Evolutionary conservation across 1,284 basidiomycete genomes (phyloP), one percentile per base, ranked within the genome.

Genomic region (Thelephora terrestris): DNA sequence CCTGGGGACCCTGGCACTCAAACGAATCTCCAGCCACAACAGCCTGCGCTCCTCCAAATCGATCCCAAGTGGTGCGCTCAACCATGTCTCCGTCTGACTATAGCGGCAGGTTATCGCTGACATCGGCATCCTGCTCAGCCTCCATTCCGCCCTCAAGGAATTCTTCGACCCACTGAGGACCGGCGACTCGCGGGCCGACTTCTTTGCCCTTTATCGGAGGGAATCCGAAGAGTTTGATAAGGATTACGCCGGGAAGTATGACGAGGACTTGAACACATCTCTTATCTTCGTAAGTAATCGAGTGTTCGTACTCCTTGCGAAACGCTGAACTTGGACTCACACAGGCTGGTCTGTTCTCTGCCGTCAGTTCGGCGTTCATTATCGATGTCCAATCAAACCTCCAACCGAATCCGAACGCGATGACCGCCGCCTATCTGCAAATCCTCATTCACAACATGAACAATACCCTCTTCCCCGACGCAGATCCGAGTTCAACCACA

Each of bases 251-350:
- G 34, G 48, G 18, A 39, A 40, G 12, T 49, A 51, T 29, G 43
- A 49, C 16, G 50, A 51, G 4, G 50, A 51, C 21, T 44, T 51
- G 35, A 47, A 49, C 38, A 49, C 50, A 7, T 44, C 47, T 18
- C 39, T 51, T 3, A 47, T 51, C 6, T 38, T 51, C 25, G 50
- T 51, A 24, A 17, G 50, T 32, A 12, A 9, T 14, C 14, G 7
- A 3, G 29, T 32, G n/a, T n/a, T n/a, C n/a, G n/a, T n/a, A n/a
- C n/a, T n/a, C n/a, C n/a, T n/a, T n/a, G n/a, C n/a, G n/a, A n/a
- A n/a, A n/a, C n/a, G n/a, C n/a, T n/a, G n/a, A n/a, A n/a, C n/a
- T n/a, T n/a, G n/a, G n/a, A n/a, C n/a, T n/a, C n/a, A n/a, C n/a
- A n/a, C n/a, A 42, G 39, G 39, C 39, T n/a, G 39, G 39, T 42